Base-by-base conservation (phyloP, 1,139 yeast species). In the Scheffersomyces parashehatae region DNA sequence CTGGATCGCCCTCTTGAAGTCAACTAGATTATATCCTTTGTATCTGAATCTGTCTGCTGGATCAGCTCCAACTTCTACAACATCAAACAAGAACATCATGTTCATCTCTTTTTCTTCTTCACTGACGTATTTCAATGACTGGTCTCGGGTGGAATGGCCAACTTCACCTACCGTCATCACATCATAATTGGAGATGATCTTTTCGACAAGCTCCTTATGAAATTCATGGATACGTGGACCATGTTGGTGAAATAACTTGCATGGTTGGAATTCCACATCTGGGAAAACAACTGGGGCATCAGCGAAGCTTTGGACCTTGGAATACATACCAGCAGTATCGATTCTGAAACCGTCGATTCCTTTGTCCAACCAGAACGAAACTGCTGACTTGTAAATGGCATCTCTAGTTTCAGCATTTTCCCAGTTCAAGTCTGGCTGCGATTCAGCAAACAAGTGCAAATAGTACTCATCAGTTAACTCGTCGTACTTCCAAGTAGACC, bases 361-460 rank as follows among this genome's bases (percentile, higher is more conserved):
- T 46, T 48, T 55, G 28, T 59, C 59, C 47, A 48, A 56, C 63
- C 63, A 59, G 53, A 53, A 59, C 4, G 46, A 47, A 49, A 58
- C 49, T 2, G 61, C 60, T 8, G 54, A 47, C 39, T 53, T 44
- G 51, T 59, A 56, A 41, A 59, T 56, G 39, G 59, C 63, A 13
- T 56, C 41, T 51, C 63, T 49, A 34, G 58, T 50, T 41, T 56
- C 62, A 40, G 50, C 58, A 44, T 53, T 55, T 40, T 59, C 63
- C 63, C 63, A 59, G 51, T 59, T 59, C 42, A 59, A 56, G 37
- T 59, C 63, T 5, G 63, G 63, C 45, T 59, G 63, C n/a, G 56
- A 36, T 37, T 49, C 49, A 31, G 62, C 62, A 42, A 59, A 59
- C 32, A 58, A 50, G 36, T 53, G 61, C 47, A 59, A 49, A 49